These are phyloP conservation scores for Phytopythium oedochilum DNA, from an alignment of 352 stramenopile genomes.

Conservation along the genomic window DNA sequence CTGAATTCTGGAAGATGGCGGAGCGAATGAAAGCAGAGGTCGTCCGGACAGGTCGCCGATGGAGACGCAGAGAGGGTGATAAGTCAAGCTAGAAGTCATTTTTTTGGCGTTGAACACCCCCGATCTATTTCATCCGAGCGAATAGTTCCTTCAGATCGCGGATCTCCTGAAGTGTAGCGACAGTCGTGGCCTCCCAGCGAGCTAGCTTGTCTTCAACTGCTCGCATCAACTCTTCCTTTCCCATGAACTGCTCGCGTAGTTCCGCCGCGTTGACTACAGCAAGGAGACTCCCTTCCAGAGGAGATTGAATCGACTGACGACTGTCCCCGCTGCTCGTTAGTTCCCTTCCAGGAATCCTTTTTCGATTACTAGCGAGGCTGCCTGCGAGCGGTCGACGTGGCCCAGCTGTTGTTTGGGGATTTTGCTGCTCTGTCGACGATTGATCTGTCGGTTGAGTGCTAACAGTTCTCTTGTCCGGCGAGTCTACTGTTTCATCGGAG, in stretches of 20 bases:
- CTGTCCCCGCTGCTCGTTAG: conserved; percentile 2
- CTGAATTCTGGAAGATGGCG: conserved; percentile 56
- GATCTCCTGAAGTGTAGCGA: conserved; percentile 67
- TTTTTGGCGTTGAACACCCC: not conserved
- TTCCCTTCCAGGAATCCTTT: conserved; percentile 26
- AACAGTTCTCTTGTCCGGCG: not conserved
- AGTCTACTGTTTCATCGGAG: conserved; percentile 1
- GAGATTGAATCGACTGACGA: conserved; percentile 29
- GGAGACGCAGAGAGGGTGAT: conserved; percentile 48
- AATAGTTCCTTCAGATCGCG: conserved; percentile 66
- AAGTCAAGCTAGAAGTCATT: conserved; percentile 14
- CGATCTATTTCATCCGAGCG: conserved; percentile 24
- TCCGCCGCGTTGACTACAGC: conserved; percentile 11
- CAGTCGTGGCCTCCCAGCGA: conserved; percentile 56
- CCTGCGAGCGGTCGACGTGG: conserved; percentile 28
- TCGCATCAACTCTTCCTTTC: conserved; percentile 32
- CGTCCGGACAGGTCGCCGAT: conserved; percentile 55
- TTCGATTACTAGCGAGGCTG: conserved; percentile 60
- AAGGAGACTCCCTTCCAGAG: conserved; percentile 21
- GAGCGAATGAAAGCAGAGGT: conserved; percentile 59
- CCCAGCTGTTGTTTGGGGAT: conserved; percentile 10
- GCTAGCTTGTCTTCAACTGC: conserved; percentile 59
- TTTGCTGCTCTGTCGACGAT: not conserved
- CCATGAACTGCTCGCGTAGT: conserved; percentile 29
- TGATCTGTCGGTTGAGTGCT: not conserved